These are phyloP conservation scores for Pseudogymnoascus sp. DNA, from an alignment of 2,329 filamentous ascomycete genomes.

Conservation along the genomic window DNA sequence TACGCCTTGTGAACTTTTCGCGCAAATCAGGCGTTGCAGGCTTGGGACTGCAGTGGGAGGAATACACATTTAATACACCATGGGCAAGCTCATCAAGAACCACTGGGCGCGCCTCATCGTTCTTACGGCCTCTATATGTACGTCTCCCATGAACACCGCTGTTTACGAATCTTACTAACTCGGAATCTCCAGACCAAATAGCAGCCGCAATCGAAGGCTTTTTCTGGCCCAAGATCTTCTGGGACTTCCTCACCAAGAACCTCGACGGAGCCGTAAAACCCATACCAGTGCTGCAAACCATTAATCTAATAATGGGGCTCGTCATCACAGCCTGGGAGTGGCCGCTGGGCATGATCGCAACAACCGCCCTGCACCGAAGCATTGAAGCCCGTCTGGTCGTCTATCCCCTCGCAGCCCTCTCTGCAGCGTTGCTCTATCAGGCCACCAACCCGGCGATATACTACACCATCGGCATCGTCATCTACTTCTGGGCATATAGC, in stretches of 20 bases:
- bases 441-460: constrained; percentile 87
- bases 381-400: constrained; percentile 78
- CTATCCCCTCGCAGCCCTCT: constrained; percentile 68
- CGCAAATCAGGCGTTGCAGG: constrained; percentile 3
- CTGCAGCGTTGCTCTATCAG: constrained; percentile 76
- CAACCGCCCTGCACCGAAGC: constrained; percentile 70
- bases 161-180: constrained; percentile 31
- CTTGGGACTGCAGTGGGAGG: constrained; percentile 1
- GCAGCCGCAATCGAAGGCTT: constrained; percentile 74
- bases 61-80: constrained; percentile 33
- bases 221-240: constrained; percentile 99
- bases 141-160: constrained; percentile 21
- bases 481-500: constrained; percentile 96
- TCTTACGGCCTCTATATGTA: constrained; percentile 63
- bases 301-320: constrained; percentile 79
- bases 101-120: constrained; percentile 95
- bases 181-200: constrained; percentile 56
- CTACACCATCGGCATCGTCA: constrained; percentile 73
- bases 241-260: constrained; percentile 88
- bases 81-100: constrained; percentile 99
- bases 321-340: constrained; percentile 81
- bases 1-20: neutral
- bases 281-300: constrained; percentile 75
- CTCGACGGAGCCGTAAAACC: constrained; percentile 81
- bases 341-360: constrained; percentile 71